Evolutionary conservation across 352 stramenopile genomes (phyloP).

Genomic region (Peronosclerospora sorghi): DNA sequence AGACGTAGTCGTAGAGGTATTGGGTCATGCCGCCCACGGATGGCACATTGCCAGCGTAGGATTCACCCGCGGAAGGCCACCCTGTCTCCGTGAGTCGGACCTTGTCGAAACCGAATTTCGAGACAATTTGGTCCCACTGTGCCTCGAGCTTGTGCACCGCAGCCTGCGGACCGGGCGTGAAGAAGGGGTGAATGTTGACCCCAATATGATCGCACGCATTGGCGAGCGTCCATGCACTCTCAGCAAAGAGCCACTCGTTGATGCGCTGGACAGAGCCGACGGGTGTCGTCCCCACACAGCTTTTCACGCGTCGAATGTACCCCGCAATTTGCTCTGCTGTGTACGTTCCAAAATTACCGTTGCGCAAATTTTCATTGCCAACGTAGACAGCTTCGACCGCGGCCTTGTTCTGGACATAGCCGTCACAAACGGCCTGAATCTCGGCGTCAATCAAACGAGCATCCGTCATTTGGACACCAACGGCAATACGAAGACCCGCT

Average conservation of each 20-base stretch:
- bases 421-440: slow-evolving; percentile 43
- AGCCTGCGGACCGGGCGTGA: slow-evolving; percentile 20
- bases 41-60: slow-evolving; percentile 19
- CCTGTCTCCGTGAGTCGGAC: slow-evolving; percentile 49
- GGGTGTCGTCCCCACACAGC: slow-evolving; percentile 32
- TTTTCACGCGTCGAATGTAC: slow-evolving; percentile 37
- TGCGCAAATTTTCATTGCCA: slow-evolving; percentile 57
- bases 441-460: slow-evolving; percentile 25
- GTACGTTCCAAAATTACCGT: slow-evolving; percentile 28
- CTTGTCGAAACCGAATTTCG: slow-evolving; percentile 28
- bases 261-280: slow-evolving; percentile 61
- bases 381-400: slow-evolving; percentile 53
- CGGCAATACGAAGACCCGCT: slow-evolving; percentile 39
- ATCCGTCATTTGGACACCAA: slow-evolving; percentile 46
- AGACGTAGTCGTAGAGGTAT: slow-evolving; percentile 33
- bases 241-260: slow-evolving; percentile 38
- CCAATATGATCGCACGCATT: slow-evolving; percentile 20
- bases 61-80: slow-evolving; percentile 30
- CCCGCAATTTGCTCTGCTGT: slow-evolving; percentile 24
- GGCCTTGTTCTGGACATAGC: slow-evolving; percentile 19
- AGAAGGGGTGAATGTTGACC: slow-evolving; percentile 43
- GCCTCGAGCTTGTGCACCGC: slow-evolving; percentile 41
- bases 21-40: slow-evolving; percentile 23
- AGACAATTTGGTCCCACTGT: slow-evolving; percentile 32
- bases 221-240: slow-evolving; percentile 20